Conservation (phyloP, 305 asterid species). For the Fraxinus greggii region DNA sequence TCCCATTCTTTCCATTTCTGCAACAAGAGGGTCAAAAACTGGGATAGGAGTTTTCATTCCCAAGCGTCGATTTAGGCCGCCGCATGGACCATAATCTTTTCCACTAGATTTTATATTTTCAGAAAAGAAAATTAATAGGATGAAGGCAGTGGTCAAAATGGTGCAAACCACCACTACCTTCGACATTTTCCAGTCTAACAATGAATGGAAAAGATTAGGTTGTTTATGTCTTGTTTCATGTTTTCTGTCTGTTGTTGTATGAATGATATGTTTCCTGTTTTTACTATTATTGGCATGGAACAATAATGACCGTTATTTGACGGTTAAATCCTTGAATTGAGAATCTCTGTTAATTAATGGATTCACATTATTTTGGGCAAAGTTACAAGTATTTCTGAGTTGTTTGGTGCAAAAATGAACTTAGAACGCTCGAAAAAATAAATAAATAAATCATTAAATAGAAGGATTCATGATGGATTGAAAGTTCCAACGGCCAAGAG, state of each 20-base stretch:
- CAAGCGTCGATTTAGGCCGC: slow-evolving; percentile 26
- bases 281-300: background rate
- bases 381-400: background rate
- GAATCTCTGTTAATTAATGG: background rate
- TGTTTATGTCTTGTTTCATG: background rate
- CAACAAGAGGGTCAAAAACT: slow-evolving; percentile 31
- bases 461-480: background rate
- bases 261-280: background rate
- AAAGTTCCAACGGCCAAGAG: background rate
- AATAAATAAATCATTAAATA: background rate
- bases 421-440: background rate
- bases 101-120: background rate
- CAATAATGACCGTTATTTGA: slow-evolving; percentile 22
- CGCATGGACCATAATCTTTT: background rate
- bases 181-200: slow-evolving; percentile 23
- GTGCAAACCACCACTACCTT: slow-evolving; percentile 36
- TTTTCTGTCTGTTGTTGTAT: background rate
- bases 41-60: slow-evolving; percentile 22
- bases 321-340: background rate
- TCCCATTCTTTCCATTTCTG: slow-evolving; percentile 10
- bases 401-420: background rate
- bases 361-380: background rate
- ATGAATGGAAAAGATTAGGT: background rate
- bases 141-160: slow-evolving; percentile 27
- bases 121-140: slow-evolving; percentile 10